phyloP scores from a whole-genome alignment of 805 yeast species.

The Candida pseudofarinosa region DNA sequence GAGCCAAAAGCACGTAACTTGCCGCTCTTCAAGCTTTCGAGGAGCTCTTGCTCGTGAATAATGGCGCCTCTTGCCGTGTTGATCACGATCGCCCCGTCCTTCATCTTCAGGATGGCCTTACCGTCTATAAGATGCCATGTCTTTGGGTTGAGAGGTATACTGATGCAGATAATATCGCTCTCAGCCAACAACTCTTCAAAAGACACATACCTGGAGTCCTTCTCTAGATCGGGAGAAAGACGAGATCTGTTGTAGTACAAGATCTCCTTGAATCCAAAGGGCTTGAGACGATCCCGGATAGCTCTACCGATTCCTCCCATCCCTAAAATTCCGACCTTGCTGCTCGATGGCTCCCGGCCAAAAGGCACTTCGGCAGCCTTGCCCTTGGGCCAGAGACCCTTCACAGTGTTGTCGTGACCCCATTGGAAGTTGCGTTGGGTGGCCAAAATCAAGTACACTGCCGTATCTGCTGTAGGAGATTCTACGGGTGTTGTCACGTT shows the following conservation, averaged over 20 bases:
- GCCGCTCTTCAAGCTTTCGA: conserved; percentile 55
- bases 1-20: conserved; percentile 65
- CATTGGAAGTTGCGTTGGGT: conserved; percentile 64
- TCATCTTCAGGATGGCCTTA: conserved; percentile 62
- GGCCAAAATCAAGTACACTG: conserved; percentile 57
- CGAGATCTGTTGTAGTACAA: conserved; percentile 68
- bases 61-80: conserved; percentile 89
- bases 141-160: conserved; percentile 68
- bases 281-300: conserved; percentile 63
- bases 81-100: conserved; percentile 67
- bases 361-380: conserved; percentile 50
- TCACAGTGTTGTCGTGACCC: conserved; percentile 48
- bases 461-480: conserved; percentile 69
- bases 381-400: conserved; percentile 58
- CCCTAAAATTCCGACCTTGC: conserved; percentile 76
- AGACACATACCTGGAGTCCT: conserved; percentile 64
- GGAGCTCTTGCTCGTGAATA: conserved; percentile 60
- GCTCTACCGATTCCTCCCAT: conserved; percentile 90
- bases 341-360: conserved; percentile 75
- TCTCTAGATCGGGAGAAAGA: conserved; percentile 59
- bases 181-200: conserved; percentile 61
- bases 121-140: conserved; percentile 69
- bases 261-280: conserved; percentile 72
- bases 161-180: conserved; percentile 70
- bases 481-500: conserved; percentile 66